phyloP scores from a whole-genome alignment of 2,329 filamentous ascomycete genomes.

The Apiospora sp. region DNA sequence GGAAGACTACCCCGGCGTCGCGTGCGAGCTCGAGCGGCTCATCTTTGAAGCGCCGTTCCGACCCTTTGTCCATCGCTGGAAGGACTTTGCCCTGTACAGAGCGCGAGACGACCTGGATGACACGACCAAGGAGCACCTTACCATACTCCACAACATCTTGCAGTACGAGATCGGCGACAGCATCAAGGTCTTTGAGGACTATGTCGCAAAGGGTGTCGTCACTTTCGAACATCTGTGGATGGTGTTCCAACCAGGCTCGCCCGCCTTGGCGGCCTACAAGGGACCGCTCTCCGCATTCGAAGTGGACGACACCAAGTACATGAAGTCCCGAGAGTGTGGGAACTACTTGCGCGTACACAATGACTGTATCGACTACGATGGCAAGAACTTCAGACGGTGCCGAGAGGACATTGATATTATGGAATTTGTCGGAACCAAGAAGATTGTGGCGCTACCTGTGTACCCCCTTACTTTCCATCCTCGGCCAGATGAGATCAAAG shows the following conservation, averaged over 20 bases:
- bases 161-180: slow-evolving; percentile 58
- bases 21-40: slow-evolving; percentile 64
- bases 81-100: slow-evolving; percentile 49
- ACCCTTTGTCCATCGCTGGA: slow-evolving; percentile 73
- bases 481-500: slow-evolving; percentile 44
- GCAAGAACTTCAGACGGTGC: slow-evolving; percentile 51
- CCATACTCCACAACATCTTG: slow-evolving; percentile 56
- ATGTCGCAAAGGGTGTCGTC: slow-evolving; percentile 60
- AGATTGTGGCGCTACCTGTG: slow-evolving; percentile 52
- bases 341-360: slow-evolving; percentile 49
- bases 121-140: slow-evolving; percentile 54
- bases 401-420: slow-evolving; percentile 20
- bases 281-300: slow-evolving; percentile 50
- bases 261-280: slow-evolving; percentile 47
- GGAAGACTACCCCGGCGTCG: slow-evolving; percentile 66
- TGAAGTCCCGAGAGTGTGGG: slow-evolving; percentile 44
- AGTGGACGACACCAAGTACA: slow-evolving; percentile 48
- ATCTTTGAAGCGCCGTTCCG: slow-evolving; percentile 68
- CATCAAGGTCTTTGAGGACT: slow-evolving; percentile 59
- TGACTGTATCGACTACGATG: slow-evolving; percentile 57
- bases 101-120: slow-evolving; percentile 52
- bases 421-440: slow-evolving; percentile 52
- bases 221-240: slow-evolving; percentile 61
- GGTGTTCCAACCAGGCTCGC: slow-evolving; percentile 56
- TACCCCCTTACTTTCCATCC: slow-evolving; percentile 56